Evolutionary conservation across 352 stramenopile species (phyloP).

Genomic region (Phytophthora fragariaefolia): DNA sequence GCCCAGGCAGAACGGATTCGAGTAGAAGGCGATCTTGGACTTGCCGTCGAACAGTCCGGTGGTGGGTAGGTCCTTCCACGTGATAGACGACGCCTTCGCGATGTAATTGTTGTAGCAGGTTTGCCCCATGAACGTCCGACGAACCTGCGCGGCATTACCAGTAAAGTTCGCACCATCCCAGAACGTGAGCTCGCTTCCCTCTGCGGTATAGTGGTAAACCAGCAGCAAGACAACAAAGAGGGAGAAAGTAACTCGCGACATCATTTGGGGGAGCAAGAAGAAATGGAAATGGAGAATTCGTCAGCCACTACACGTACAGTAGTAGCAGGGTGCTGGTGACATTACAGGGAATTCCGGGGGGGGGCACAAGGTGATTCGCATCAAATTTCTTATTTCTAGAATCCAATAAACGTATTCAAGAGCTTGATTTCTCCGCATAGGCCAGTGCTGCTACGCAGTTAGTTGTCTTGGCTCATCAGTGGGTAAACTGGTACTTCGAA

Average conservation of each 20-base stretch:
- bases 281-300: background rate
- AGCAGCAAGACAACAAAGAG: background rate
- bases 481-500: background rate
- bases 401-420: background rate
- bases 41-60: constrained; percentile 4
- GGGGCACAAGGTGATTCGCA: no score
- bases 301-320: background rate
- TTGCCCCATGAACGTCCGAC: background rate
- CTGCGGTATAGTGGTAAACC: background rate
- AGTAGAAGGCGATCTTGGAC: constrained; percentile 6
- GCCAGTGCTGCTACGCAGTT: background rate
- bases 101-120: background rate
- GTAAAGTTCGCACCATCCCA: background rate
- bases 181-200: background rate
- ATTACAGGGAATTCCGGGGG: background rate
- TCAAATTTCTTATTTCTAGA: no score
- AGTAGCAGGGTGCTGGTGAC: background rate
- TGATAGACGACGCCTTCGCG: background rate
- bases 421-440: background rate
- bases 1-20: background rate
- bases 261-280: background rate
- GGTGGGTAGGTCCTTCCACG: background rate
- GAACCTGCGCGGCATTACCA: background rate
- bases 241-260: background rate
- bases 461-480: background rate